Conservation (phyloP, 139 green algal genomes). For the Zygnema circumcarinatum region DNA sequence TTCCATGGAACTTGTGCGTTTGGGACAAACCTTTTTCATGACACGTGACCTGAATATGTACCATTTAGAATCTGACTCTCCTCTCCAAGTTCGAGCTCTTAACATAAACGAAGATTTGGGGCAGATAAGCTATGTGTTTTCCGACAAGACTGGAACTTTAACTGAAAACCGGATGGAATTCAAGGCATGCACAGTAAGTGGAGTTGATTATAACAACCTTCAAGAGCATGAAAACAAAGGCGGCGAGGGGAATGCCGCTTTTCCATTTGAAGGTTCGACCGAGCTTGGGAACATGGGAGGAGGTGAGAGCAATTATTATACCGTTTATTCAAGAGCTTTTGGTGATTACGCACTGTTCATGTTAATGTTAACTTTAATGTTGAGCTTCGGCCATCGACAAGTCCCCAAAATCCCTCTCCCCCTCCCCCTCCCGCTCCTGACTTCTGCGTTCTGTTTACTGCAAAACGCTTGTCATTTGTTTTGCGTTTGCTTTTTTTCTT, state of each 20-base stretch:
- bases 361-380: too few relatives aligned
- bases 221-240: neutral
- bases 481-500: too few relatives aligned
- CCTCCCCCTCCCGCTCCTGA: too few relatives aligned
- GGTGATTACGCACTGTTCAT: too few relatives aligned
- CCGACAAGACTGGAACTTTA: conserved; percentile 87
- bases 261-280: neutral
- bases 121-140: conserved; percentile 90
- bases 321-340: too few relatives aligned
- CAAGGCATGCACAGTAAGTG: conserved; percentile 18
- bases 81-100: conserved; percentile 45
- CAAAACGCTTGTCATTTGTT: too few relatives aligned
- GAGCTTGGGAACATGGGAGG: neutral
- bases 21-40: conserved; percentile 64
- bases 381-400: too few relatives aligned
- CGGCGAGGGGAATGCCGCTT: neutral
- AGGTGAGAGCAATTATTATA: neutral
- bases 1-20: conserved; percentile 88
- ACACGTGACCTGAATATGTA: conserved; percentile 44
- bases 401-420: too few relatives aligned
- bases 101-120: conserved; percentile 98
- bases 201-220: conserved; percentile 33
- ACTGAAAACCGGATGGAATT: conserved; percentile 61
- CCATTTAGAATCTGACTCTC: conserved; percentile 9
- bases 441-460: too few relatives aligned